Percentiles rank a stretch among this genome's conserved stretches.
Conservation (phyloP, 2,329 filamentous ascomycete species). For the Trichophyton verrucosum region DNA sequence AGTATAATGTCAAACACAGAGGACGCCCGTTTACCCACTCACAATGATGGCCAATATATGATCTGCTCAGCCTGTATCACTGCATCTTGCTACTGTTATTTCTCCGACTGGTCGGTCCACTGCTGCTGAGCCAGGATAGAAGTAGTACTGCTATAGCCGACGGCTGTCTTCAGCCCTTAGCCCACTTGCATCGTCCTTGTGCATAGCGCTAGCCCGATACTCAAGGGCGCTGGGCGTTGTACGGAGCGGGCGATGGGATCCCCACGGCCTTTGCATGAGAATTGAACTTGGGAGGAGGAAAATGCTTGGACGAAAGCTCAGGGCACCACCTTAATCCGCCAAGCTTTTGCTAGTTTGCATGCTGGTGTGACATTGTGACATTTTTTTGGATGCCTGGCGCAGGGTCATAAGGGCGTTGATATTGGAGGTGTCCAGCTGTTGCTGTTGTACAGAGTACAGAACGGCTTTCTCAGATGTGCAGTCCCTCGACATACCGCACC, state of each 20-base stretch:
- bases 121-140: not conserved
- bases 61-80: conserved; percentile 1
- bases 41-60: not conserved
- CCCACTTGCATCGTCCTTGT: no score
- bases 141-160: not conserved
- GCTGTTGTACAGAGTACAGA: not conserved
- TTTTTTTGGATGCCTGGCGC: not conserved
- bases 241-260: not conserved
- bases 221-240: not conserved
- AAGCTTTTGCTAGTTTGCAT: conserved; percentile 2
- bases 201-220: not conserved
- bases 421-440: not conserved
- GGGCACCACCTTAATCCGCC: not conserved
- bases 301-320: not conserved
- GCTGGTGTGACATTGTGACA: not conserved
- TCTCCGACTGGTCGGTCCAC: not conserved
- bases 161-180: not conserved
- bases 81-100: not conserved
- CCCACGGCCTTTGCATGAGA: not conserved
- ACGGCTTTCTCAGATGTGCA: not conserved
- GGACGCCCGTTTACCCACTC: not conserved
- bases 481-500: not conserved
- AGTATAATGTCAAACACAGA: not conserved
- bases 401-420: not conserved
- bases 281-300: not conserved